phyloP scores from a whole-genome alignment of 2,329 filamentous ascomycete species.

The Colletotrichum sublineola region DNA sequence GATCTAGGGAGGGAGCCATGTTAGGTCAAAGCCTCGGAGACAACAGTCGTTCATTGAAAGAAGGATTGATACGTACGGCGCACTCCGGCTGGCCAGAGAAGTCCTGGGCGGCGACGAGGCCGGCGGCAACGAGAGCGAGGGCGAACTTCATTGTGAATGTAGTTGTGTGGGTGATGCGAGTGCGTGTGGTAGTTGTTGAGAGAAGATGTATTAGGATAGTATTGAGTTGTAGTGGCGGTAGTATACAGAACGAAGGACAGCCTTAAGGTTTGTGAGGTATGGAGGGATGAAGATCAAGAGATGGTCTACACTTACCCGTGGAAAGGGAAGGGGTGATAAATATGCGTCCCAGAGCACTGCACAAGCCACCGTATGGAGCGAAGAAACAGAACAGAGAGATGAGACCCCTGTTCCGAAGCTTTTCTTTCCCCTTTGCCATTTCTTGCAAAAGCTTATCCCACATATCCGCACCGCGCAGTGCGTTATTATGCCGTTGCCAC shows the following conservation, averaged over 20 bases:
- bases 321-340: slow-evolving; percentile 36
- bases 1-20: slow-evolving; percentile 38
- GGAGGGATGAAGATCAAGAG: not conserved
- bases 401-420: slow-evolving; percentile 31
- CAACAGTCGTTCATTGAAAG: not conserved
- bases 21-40: not conserved
- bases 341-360: slow-evolving; percentile 8
- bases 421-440: slow-evolving; percentile 11
- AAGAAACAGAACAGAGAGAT: not conserved
- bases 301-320: not conserved
- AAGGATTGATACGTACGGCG: slow-evolving; percentile 53
- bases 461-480: slow-evolving; percentile 22
- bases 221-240: slow-evolving; percentile 7
- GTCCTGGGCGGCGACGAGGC: slow-evolving; percentile 56
- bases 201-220: slow-evolving; percentile 6
- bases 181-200: slow-evolving; percentile 20
- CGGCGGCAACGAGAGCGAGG: slow-evolving; percentile 51
- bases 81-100: slow-evolving; percentile 54
- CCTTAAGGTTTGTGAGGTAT: slow-evolving; percentile 6
- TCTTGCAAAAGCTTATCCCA: slow-evolving; percentile 37
- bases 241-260: slow-evolving; percentile 10
- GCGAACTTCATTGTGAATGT: slow-evolving; percentile 57
- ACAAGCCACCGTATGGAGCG: slow-evolving; percentile 19
- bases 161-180: not conserved
- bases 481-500: slow-evolving; percentile 13